Percentiles rank a stretch among this genome's conserved stretches.
Evolutionary conservation across 352 stramenopile species (phyloP).

Genomic region (Hyaloperonospora arabidopsidis): DNA sequence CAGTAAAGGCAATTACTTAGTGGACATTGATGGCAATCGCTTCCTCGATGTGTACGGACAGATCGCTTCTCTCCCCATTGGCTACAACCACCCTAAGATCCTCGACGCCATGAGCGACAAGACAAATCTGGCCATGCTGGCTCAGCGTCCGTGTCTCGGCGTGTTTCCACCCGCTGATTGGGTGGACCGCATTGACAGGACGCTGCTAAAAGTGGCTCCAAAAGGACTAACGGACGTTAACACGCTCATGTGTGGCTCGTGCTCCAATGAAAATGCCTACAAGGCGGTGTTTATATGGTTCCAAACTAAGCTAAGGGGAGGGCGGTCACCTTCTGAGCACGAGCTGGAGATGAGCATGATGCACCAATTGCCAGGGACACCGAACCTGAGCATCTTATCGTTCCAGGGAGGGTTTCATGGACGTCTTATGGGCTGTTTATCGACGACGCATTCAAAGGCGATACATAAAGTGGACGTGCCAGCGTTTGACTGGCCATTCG

Average conservation of each 20-base stretch:
- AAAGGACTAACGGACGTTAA: slow-evolving; percentile 58
- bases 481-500: slow-evolving; percentile 77
- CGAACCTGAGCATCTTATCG: slow-evolving; percentile 73
- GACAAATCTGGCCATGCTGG: slow-evolving; percentile 58
- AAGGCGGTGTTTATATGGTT: slow-evolving; percentile 87
- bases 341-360: slow-evolving; percentile 69
- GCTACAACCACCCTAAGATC: slow-evolving; percentile 82
- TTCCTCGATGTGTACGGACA: slow-evolving; percentile 81
- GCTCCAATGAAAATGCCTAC: slow-evolving; percentile 83
- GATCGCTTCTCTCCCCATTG: slow-evolving; percentile 75
- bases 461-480: slow-evolving; percentile 85
- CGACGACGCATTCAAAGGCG: slow-evolving; percentile 77
- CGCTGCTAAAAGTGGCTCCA: slow-evolving; percentile 50
- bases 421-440: slow-evolving; percentile 68
- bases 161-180: slow-evolving; percentile 73
- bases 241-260: slow-evolving; percentile 84
- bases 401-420: slow-evolving; percentile 81
- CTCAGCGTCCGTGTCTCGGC: slow-evolving; percentile 65
- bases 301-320: slow-evolving; percentile 60
- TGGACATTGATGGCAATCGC: slow-evolving; percentile 78
- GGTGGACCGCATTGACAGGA: slow-evolving; percentile 58
- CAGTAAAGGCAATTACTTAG: slow-evolving; percentile 78
- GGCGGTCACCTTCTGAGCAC: slow-evolving; percentile 41
- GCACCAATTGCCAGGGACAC: slow-evolving; percentile 58
- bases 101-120: slow-evolving; percentile 50